Evolutionary conservation across 257 asterid genomes (phyloP), one percentile per base, ranked within the genome.

Genomic region (Eucommia ulmoides): DNA sequence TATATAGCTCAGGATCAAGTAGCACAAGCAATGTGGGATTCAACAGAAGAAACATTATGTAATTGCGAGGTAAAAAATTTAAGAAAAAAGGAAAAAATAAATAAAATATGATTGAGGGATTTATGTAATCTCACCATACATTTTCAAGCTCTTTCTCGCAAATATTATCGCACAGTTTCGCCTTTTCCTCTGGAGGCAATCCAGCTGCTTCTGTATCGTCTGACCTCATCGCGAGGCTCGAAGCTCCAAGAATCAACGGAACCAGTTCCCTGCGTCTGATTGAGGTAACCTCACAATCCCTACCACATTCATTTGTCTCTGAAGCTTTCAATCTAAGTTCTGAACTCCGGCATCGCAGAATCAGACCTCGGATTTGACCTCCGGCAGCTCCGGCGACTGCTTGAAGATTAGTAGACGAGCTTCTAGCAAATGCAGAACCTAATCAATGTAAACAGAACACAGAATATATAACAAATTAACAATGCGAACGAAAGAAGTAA

Each of bases 141-240:
- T 82, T 82, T 79, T 79, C 89, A 69, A 82, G 88, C 92, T 82
- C 92, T 74, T 85, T 85, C 75, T 63, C 88, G 68, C 98, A 89
- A 21, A 56, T 66, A 41, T 67, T 84, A 18, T 89, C 94, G 20
- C 98, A 89, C 26, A 82, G 74, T 71, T 57, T 89, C 26, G 96
- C 96, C 58, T 85, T 82, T 42, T 89, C 82, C 65, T 89, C 96
- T 1, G 83, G 96, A 25, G 98, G 96, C 75, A 89, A 75, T 29
- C 96, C 96, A 69, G 91, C 93, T 20, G 93, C 94, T 52, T 69
- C 73, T 29, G 75, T 68, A 59, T 55, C 56, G 60, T 56, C 44
- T 23, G 68, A 67, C 58, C 72, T 66, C 41, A 64, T 29, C 24
- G 69, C 17, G 19, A 79, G 60, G 63, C 80, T 63, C 47, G 70